These are phyloP conservation scores for Pseudotsuga menziesii DNA, from an alignment of 75 land plant genomes.

Conservation along the genomic window DNA sequence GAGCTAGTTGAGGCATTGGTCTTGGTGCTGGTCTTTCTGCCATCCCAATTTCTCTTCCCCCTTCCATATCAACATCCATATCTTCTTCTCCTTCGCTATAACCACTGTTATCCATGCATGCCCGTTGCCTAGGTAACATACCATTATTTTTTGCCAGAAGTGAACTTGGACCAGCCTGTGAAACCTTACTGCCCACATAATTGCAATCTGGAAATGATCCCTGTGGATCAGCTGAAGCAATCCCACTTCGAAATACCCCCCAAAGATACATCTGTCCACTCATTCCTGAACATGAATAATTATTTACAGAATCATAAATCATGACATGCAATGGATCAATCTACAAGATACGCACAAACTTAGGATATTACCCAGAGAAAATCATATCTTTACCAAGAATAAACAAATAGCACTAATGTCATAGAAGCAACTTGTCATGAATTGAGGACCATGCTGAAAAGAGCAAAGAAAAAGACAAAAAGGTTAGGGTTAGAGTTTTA, in stretches of 20 bases:
- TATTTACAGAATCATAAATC: constrained; percentile 1
- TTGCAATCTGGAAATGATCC: not conserved
- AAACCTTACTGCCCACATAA: not conserved
- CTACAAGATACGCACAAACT: not conserved
- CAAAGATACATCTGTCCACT: constrained; percentile 26
- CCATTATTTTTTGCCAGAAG: not conserved
- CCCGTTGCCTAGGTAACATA: not conserved
- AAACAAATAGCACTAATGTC: no score
- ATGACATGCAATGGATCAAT: not conserved
- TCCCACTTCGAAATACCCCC: constrained; percentile 29
- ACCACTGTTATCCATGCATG: constrained; percentile 1
- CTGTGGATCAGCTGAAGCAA: not conserved
- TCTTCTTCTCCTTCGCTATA: constrained; percentile 20
- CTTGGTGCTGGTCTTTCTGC: constrained; percentile 21
- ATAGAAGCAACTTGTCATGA: no score
- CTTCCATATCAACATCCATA: constrained; percentile 40
- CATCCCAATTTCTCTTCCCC: constrained; percentile 25
- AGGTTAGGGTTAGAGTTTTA: no score
- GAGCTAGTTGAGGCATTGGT: constrained; percentile 6
- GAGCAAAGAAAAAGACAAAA: no score
- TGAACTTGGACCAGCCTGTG: not conserved
- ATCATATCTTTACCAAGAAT: no score
- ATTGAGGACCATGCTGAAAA: no score
- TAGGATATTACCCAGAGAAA: not conserved
- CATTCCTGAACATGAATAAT: constrained; percentile 14